Evolutionary conservation across 116 monocot species (phyloP).

Genomic region (Dioscorea cayenensis): DNA sequence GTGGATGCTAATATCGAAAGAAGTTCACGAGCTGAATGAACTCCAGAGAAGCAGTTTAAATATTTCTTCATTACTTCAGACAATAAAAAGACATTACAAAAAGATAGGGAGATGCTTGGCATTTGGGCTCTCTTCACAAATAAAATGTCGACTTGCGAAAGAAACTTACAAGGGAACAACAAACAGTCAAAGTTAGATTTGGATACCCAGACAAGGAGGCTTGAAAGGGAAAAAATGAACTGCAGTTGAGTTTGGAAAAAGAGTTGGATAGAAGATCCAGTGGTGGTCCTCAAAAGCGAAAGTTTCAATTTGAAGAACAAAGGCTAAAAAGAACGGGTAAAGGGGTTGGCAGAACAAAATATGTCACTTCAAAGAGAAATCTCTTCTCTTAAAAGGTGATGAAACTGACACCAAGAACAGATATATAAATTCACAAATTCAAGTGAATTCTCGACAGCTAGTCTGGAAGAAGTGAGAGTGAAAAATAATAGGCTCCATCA

Average conservation of each 20-base stretch:
- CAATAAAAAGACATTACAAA: constrained; percentile 31
- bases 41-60: constrained; percentile 18
- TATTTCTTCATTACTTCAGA: constrained; percentile 29
- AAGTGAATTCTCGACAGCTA: constrained; percentile 35
- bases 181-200: constrained; percentile 47
- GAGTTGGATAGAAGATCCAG: constrained; percentile 79
- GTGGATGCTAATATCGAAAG: constrained; percentile 19
- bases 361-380: constrained; percentile 71
- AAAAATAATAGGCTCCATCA: constrained; percentile 49
- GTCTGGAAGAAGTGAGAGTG: constrained; percentile 39
- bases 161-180: constrained; percentile 46
- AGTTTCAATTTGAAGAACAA: constrained; percentile 67
- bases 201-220: constrained; percentile 55
- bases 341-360: constrained; percentile 86
- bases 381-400: constrained; percentile 44
- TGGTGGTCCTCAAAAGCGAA: constrained; percentile 63
- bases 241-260: constrained; percentile 63
- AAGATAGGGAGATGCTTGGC: constrained; percentile 54
- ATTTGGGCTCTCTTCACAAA: constrained; percentile 53
- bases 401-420: constrained; percentile 32
- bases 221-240: constrained; percentile 75
- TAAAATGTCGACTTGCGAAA: constrained; percentile 42
- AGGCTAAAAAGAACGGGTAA: constrained; percentile 64
- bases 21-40: constrained; percentile 32
- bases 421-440: constrained; percentile 49